Conservation (phyloP, 352 stramenopile genomes). For the Phytophthora kernoviae region DNA sequence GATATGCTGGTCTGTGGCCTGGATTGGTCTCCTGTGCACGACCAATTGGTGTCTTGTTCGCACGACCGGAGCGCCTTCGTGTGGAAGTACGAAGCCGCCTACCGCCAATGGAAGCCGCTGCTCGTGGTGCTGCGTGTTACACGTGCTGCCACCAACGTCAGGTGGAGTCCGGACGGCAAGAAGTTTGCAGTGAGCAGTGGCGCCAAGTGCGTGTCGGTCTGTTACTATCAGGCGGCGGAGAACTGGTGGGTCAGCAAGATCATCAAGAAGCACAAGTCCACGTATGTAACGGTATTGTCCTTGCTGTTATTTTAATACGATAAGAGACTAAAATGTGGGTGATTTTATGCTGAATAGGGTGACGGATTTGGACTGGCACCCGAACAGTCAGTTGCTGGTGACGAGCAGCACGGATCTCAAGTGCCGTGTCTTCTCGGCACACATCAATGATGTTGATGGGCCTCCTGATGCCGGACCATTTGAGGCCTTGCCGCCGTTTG, state of each 20-base stretch:
- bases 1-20: slow-evolving; percentile 93
- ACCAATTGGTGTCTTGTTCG: slow-evolving; percentile 95
- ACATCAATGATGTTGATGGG: slow-evolving; percentile 84
- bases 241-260: slow-evolving; percentile 97
- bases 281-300: slow-evolving; percentile 56
- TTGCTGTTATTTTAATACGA: background rate
- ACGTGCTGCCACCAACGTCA: slow-evolving; percentile 91
- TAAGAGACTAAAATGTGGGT: background rate
- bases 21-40: slow-evolving; percentile 93
- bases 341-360: slow-evolving; percentile 43
- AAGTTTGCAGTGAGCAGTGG: slow-evolving; percentile 95
- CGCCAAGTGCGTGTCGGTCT: slow-evolving; percentile 94
- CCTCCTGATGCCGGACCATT: slow-evolving; percentile 75
- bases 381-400: slow-evolving; percentile 92
- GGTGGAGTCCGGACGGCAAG: slow-evolving; percentile 93
- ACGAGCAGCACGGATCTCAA: slow-evolving; percentile 94
- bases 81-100: slow-evolving; percentile 90
- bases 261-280: slow-evolving; percentile 97
- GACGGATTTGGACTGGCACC: slow-evolving; percentile 92
- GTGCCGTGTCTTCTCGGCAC: slow-evolving; percentile 92
- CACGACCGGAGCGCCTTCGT: slow-evolving; percentile 96
- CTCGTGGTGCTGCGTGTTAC: slow-evolving; percentile 93
- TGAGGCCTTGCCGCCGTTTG: slow-evolving; percentile 74
- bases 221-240: slow-evolving; percentile 90
- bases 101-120: slow-evolving; percentile 91